Evolutionary conservation across 139 green algal species (phyloP), one percentile per base, ranked within the genome.

Genomic region (Pycnococcus provasolii): DNA sequence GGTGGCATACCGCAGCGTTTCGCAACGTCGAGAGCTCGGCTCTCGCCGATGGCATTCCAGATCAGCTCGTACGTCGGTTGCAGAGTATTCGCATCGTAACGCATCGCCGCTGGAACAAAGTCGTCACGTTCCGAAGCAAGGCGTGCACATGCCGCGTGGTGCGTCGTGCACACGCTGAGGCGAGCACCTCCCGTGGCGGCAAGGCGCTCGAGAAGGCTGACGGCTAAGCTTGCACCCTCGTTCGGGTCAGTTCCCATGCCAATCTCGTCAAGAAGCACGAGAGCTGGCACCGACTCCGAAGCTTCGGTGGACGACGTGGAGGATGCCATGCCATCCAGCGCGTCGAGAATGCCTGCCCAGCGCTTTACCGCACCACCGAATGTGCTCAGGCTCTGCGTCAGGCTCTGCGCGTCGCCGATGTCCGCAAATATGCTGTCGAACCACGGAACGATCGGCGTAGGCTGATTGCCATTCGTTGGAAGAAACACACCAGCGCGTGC

Each of bases 251-350:
- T 98, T 47, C 92, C 87, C 57, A 62, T 91, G 15, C 92, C 92
- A 40, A 97, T 74, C 79, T 98, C 92, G 71, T 98, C 92, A 62
- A 98, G 73, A 61, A 98, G 83, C 64, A 98, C 83, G 53, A 98
- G 81, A 3, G 26, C 26, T 26, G 26, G 26, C 26, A 26, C 26
- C 26, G 26, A 26, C 26, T 26, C 26, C 26, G 26, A 26, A 26
- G 26, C 26, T 26, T 26, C 26, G 26, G 26, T 26, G 26, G 26
- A 26, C 26, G 26, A 26, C 26, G 26, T 26, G 26, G 26, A 26
- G 26, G 26, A 26, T 26, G 26, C 0, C 80, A 75, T 9, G 41
- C 3, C 0, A 48, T 45, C 0, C 70, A 77, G 11, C 48, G 48
- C 48, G 48, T 11, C 9, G 48, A 9, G 48, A 37, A 55, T 9